Conservation (phyloP, 495 filamentous ascomycete species). For the Penicillium dipodomyicola region DNA sequence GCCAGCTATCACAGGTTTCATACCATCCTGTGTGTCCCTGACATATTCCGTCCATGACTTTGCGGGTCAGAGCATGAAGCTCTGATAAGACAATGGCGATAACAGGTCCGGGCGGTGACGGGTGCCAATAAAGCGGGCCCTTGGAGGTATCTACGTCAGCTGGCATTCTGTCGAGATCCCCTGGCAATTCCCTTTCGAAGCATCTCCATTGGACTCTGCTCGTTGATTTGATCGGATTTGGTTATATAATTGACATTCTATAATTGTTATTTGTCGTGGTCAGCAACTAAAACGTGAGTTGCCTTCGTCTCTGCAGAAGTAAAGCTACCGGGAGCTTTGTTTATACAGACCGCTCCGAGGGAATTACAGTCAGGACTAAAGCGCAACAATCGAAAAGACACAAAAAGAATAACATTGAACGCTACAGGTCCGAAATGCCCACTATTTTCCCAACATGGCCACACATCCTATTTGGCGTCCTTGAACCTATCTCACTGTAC, state of each 20-base stretch:
- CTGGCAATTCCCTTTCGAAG: background rate
- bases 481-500: constrained; percentile 70
- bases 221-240: background rate
- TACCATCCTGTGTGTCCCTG: constrained; percentile 1
- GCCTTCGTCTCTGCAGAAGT: background rate
- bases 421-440: constrained; percentile 25
- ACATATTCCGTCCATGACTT: constrained; percentile 3
- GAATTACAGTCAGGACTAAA: constrained; percentile 6
- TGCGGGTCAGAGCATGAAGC: constrained; percentile 8
- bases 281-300: background rate
- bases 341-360: background rate
- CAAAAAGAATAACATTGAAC: constrained; percentile 1
- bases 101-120: constrained; percentile 12
- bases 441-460: constrained; percentile 46
- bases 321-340: constrained; percentile 5
- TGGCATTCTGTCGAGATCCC: constrained; percentile 10
- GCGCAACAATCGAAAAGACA: background rate
- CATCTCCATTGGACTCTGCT: background rate
- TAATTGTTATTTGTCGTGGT: background rate
- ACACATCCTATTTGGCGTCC: constrained; percentile 45
- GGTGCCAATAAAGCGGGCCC: constrained; percentile 6
- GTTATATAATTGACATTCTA: background rate
- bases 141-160: constrained; percentile 15
- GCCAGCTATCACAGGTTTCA: constrained; percentile 3
- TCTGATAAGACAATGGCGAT: constrained; percentile 19